Evolutionary conservation across 140 eudicot species (phyloP).

Genomic region (Bidens hawaiensis): DNA sequence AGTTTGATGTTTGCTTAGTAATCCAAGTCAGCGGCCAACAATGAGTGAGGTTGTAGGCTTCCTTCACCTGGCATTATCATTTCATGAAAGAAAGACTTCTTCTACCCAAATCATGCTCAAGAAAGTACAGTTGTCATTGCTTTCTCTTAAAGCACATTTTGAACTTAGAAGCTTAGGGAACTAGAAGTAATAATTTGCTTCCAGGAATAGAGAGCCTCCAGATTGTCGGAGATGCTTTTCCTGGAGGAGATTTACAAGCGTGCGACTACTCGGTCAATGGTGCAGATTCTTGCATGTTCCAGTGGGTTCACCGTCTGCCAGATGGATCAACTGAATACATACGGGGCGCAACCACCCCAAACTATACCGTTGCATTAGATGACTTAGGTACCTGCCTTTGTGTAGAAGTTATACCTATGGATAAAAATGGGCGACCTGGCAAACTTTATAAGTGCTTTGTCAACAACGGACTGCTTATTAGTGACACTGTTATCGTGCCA

Average conservation of each 20-base stretch:
- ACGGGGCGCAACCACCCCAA: background rate
- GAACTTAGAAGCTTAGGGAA: background rate
- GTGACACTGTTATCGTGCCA: background rate
- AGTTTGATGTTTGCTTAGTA: background rate
- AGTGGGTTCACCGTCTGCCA: background rate
- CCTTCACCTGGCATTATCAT: constrained; percentile 6
- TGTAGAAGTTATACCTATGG: background rate
- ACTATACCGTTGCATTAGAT: background rate
- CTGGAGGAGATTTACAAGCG: background rate
- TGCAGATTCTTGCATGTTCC: background rate
- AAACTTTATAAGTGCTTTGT: background rate
- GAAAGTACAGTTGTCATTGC: constrained; percentile 2
- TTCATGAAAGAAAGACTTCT: background rate
- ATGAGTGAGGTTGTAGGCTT: constrained; percentile 6
- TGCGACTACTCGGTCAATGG: constrained; percentile 8
- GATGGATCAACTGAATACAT: constrained; percentile 4
- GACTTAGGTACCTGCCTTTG: constrained; percentile 1
- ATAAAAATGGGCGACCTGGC: background rate
- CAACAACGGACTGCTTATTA: background rate
- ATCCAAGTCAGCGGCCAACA: constrained; percentile 4
- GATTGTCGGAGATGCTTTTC: constrained; percentile 2
- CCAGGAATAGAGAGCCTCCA: background rate
- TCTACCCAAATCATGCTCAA: background rate
- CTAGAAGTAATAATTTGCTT: background rate
- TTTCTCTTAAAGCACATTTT: background rate